Evolutionary conservation across 805 yeast genomes (phyloP).

Genomic region (Vanderwaltozyma polyspora): DNA sequence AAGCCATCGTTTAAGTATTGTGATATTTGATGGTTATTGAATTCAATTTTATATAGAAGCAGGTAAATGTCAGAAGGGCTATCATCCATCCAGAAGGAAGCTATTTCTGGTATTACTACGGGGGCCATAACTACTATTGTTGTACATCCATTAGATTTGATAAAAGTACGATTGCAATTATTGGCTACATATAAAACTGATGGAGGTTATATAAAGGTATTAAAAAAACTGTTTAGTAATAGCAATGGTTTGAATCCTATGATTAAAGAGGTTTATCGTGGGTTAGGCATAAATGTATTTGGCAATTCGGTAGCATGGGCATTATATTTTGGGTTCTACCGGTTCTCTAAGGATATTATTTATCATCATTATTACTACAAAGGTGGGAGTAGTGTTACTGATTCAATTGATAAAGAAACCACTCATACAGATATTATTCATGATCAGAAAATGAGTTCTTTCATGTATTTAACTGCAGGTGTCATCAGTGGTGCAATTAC

Average conservation of each 20-base stretch:
- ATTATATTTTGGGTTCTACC: conserved; percentile 68
- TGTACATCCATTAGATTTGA: conserved; percentile 82
- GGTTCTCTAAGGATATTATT: conserved; percentile 39
- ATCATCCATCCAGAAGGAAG: conserved; percentile 36
- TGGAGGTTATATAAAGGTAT: neutral
- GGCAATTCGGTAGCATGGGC: conserved; percentile 91
- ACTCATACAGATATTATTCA: conserved; percentile 6
- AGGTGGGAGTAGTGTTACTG: conserved; percentile 5
- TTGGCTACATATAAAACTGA: conserved; percentile 18
- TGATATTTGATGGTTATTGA: too few species aligned
- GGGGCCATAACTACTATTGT: conserved; percentile 71
- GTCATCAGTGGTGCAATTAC: conserved; percentile 67
- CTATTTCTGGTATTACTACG: conserved; percentile 64
- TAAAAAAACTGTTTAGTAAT: neutral
- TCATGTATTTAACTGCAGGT: conserved; percentile 43
- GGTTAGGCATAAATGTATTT: conserved; percentile 63
- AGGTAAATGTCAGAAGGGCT: too few species aligned
- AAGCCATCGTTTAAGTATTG: too few species aligned
- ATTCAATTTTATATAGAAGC: too few species aligned
- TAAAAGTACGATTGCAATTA: conserved; percentile 75
- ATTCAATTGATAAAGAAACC: neutral
- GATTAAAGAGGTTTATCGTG: conserved; percentile 46
- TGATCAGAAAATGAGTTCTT: conserved; percentile 30
- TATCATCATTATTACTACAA: conserved; percentile 7
- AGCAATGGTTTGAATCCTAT: neutral